Conservation (phyloP, 129 eudicot genomes). For the Artemisia annua region DNA sequence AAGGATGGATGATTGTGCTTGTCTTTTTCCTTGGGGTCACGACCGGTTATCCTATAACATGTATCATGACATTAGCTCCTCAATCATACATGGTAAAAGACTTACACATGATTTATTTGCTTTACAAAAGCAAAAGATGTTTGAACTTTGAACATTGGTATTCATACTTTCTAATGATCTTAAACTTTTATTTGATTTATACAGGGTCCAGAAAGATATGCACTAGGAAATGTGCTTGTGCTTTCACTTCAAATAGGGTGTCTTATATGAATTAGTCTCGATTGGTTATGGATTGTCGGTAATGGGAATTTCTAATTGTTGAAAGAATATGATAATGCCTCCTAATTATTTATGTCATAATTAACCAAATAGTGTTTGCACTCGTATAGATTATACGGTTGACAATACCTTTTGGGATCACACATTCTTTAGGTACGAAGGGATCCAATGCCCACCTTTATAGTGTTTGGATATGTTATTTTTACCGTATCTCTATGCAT, state of each 20-base stretch:
- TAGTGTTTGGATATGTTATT: too few relatives aligned
- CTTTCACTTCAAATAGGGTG: conserved; percentile 59
- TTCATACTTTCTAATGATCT: neutral
- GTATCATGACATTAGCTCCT: conserved; percentile 61
- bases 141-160: neutral
- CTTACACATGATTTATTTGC: too few relatives aligned
- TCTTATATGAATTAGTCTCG: conserved; percentile 60
- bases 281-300: conserved; percentile 77
- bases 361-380: too few relatives aligned
- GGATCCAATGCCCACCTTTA: too few relatives aligned
- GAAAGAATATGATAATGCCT: too few relatives aligned
- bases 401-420: too few relatives aligned
- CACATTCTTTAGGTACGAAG: too few relatives aligned
- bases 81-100: conserved; percentile 57
- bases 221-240: conserved; percentile 63
- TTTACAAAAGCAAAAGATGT: neutral
- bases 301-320: conserved; percentile 30
- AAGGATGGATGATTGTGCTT: conserved; percentile 79
- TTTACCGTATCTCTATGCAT: too few relatives aligned
- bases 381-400: too few relatives aligned
- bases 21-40: conserved; percentile 52
- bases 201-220: conserved; percentile 82
- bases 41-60: conserved; percentile 70
- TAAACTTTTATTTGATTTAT: neutral
- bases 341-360: too few relatives aligned